Evolutionary conservation across 2,329 filamentous ascomycete species (phyloP).

Genomic region (Pseudogymnoascus sp.): DNA sequence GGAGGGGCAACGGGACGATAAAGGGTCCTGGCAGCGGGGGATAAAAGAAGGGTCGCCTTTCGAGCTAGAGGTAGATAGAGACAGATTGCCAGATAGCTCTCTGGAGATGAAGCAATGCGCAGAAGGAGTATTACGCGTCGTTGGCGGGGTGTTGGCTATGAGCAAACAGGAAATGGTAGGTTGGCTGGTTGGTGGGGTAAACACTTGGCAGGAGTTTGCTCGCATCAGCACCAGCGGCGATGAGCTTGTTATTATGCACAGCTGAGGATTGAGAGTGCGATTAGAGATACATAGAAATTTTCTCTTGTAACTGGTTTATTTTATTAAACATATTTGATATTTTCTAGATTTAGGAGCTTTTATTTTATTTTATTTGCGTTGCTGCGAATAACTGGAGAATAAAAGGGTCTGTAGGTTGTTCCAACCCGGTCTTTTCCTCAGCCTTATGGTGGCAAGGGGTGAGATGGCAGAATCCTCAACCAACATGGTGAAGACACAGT

Average conservation of each 20-base stretch:
- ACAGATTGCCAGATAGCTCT: background rate
- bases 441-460: too few species aligned
- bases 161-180: background rate
- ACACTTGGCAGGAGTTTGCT: background rate
- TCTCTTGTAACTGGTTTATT: background rate
- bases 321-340: background rate
- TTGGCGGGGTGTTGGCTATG: background rate
- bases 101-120: background rate
- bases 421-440: too few species aligned
- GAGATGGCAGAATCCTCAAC: too few species aligned
- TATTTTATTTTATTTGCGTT: background rate
- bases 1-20: background rate
- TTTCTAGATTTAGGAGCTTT: background rate
- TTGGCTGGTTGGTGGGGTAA: background rate
- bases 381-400: too few species aligned
- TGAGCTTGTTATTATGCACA: background rate
- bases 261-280: background rate
- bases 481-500: background rate
- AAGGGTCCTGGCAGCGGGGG: background rate
- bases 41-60: background rate
- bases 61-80: background rate
- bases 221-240: background rate
- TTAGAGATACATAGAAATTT: background rate
- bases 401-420: too few species aligned
- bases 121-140: background rate